Evolutionary conservation across 805 yeast genomes (phyloP).

Genomic region (Sugiyamaella marilandica): DNA sequence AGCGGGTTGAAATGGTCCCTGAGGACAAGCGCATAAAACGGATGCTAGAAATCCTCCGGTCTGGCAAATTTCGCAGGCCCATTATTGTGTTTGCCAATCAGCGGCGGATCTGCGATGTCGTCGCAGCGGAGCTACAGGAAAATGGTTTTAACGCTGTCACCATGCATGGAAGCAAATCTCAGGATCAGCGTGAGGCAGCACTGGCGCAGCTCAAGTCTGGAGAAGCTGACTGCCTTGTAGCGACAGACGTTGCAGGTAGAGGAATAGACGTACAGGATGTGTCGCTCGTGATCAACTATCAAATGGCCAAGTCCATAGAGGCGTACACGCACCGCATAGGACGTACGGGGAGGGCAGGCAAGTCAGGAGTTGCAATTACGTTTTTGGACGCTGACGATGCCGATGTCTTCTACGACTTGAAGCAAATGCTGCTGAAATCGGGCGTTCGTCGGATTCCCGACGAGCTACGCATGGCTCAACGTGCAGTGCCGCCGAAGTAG

Average conservation of each 20-base stretch:
- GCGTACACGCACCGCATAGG: slow-evolving; percentile 92
- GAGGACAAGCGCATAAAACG: slow-evolving; percentile 45
- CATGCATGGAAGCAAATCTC: slow-evolving; percentile 84
- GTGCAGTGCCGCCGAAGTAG: slow-evolving; percentile 8
- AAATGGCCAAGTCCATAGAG: slow-evolving; percentile 72
- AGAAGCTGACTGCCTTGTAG: slow-evolving; percentile 61
- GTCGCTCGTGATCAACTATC: slow-evolving; percentile 78
- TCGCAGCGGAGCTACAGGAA: slow-evolving; percentile 48
- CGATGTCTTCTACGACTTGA: slow-evolving; percentile 46
- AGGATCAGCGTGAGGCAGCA: slow-evolving; percentile 79
- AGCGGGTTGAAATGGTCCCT: slow-evolving; percentile 53
- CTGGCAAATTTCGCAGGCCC: slow-evolving; percentile 42
- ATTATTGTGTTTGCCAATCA: slow-evolving; percentile 79
- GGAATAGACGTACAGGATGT: slow-evolving; percentile 92
- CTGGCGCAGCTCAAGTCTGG: slow-evolving; percentile 54
- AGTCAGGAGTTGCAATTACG: slow-evolving; percentile 68
- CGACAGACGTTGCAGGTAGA: slow-evolving; percentile 94
- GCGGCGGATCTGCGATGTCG: slow-evolving; percentile 64
- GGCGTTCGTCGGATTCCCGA: slow-evolving; percentile 38
- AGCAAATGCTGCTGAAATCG: slow-evolving; percentile 43
- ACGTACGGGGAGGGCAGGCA: slow-evolving; percentile 95
- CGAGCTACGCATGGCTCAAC: slow-evolving; percentile 31
- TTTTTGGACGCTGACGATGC: slow-evolving; percentile 58
- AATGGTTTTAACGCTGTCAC: slow-evolving; percentile 50
- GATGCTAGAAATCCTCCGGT: slow-evolving; percentile 38